Evolutionary conservation across 306 rosid genomes (phyloP), one percentile per base, ranked within the genome.

Genomic region (Dryas alaskensis): DNA sequence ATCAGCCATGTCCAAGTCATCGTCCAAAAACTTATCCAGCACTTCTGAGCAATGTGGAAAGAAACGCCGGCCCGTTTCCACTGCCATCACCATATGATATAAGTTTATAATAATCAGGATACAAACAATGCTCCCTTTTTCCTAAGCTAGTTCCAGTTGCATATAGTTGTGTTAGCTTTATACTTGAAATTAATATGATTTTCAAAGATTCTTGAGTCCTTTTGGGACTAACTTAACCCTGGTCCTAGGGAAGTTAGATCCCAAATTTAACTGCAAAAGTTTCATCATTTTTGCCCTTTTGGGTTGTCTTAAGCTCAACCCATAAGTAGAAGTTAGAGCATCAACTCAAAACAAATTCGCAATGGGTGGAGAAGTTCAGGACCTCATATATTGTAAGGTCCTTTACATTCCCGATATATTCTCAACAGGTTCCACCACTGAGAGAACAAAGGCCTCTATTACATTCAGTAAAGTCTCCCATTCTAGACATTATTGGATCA

Each of bases 21-120:
- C 90, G 0, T 89, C 93, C 12, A 95, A 82, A 78, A 88, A 88
- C 72, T 80, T 88, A 64, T 95, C 98, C 22, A 95, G 87, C 82
- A 90, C 92, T 69, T 90, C 97, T 13, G 99, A 95, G 82, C 99
- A 95, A 82, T 86, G 86, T 25, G 99, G 98, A 78, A 95, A 95
- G 86, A 65, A 95, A 12, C 89, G 96, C 64, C 92, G 84, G 4
- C 99, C 99, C 53, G 76, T 86, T 75, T 87, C 89, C 78, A 95
- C 99, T 92, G 93, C 44, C 78, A 76, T 25, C 3, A 70, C 31
- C 46, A 45, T 2, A 59, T 11, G 16, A 84, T 8, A 74, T 17
- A 39, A 46, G 16, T 66, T 73, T 51, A 65, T 27, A 39, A 67
- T 39, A 58, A 71, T 57, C 25, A 25, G 40, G 16, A 45, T 8